Evolutionary conservation across 2,329 filamentous ascomycete genomes (phyloP).

Genomic region (Ambrosiella beaveri): DNA sequence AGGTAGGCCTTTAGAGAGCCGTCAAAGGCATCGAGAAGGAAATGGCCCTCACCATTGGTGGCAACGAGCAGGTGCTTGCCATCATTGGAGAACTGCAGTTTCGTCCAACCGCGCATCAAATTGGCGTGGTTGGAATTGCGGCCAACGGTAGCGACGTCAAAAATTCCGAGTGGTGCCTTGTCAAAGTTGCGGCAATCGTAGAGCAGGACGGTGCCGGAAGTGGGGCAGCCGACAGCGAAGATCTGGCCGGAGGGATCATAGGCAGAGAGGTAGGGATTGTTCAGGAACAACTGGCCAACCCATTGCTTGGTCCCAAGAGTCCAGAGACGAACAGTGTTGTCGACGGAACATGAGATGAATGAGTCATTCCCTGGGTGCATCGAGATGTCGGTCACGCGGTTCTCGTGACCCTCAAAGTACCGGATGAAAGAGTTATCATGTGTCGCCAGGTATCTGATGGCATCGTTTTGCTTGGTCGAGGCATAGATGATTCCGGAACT

Average conservation of each 20-base stretch:
- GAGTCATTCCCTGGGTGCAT: conserved; percentile 76
- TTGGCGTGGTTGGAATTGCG: conserved; percentile 36
- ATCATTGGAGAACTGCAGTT: conserved; percentile 89
- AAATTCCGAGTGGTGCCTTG: conserved; percentile 71
- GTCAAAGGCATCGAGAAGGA: conserved; percentile 82
- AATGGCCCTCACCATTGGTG: conserved; percentile 72
- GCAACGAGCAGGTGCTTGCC: conserved; percentile 73
- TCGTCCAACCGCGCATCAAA: conserved; percentile 60
- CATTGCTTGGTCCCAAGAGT: conserved; percentile 65
- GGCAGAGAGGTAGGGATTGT: conserved; percentile 64
- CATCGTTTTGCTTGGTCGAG: conserved; percentile 86
- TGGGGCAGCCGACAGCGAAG: conserved; percentile 74
- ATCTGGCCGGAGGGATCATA: conserved; percentile 87
- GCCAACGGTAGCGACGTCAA: conserved; percentile 53
- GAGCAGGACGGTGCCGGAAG: conserved; percentile 62
- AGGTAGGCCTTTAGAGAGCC: conserved; percentile 63
- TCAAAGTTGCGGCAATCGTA: conserved; percentile 93
- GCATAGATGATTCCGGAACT: conserved; percentile 85
- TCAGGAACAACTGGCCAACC: conserved; percentile 64
- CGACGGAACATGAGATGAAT: conserved; percentile 80
- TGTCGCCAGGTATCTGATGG: conserved; percentile 69
- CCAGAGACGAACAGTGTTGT: conserved; percentile 87
- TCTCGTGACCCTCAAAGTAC: conserved; percentile 86
- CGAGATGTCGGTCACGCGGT: conserved; percentile 63
- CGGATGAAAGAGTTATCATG: conserved; percentile 95